Evolutionary conservation across 176 grass and related monocot genomes (phyloP), one percentile per base, ranked within the genome.

Genomic region (Carex littledalei): DNA sequence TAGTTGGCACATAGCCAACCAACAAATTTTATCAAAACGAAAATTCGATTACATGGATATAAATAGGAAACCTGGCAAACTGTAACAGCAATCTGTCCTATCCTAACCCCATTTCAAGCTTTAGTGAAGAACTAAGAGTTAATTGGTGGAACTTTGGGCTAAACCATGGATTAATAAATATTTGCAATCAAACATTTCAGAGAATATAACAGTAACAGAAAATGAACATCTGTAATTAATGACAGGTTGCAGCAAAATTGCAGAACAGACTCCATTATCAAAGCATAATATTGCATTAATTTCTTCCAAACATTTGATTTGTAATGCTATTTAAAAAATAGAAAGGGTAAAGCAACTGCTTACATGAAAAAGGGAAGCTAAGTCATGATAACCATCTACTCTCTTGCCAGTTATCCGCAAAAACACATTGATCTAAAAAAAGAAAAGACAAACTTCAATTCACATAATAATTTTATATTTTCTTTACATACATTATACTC

Each of bases 291-390:
- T 77, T 77, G 13, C 24, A 77, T 77, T 53, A 2, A 50, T 70
- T 18, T n/a, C 35, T 43, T 43, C 18, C n/a, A 21, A 71, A 47
- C 59, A 12, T 74, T 49, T 50, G 43, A 52, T 50, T 74, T 56
- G 14, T 6, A 32, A 31, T 78, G 7, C n/a, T 78, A 78, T 31
- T 78, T n/a, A n/a, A n/a, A n/a, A n/a, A n/a, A 53, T 18, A 78
- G 12, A 67, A 24, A 13, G 6, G 50, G 26, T 34, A 54, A 78
- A 78, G 11, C 49, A 78, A 17, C 52, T 52, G 61, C 91, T 94
- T 88, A 99, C 96, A 86, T 99, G 96, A 88, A 99, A 99, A 80
- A 99, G 86, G 80, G 96, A 99, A 84, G 96, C 96, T 81, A 99
- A 87, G 63, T 99, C 91, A 70, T 99, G 96, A 88, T 89, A 99